phyloP scores from a whole-genome alignment of 345 rosid species.

The Orychophragmus violaceus region DNA sequence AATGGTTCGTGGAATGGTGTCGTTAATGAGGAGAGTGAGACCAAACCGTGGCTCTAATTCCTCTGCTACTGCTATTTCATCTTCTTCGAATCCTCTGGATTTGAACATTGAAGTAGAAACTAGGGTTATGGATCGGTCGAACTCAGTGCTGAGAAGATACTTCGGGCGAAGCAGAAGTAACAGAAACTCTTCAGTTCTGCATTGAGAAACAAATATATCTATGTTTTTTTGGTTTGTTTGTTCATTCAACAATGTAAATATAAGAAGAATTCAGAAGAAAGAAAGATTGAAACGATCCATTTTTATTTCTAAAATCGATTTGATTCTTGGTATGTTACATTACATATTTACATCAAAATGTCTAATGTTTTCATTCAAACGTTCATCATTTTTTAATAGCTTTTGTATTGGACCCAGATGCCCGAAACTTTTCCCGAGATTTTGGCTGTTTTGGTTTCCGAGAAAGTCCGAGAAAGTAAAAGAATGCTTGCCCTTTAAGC shows the following conservation, averaged over 20 bases:
- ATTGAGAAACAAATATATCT: neutral
- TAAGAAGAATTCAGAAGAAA: conserved; percentile 1
- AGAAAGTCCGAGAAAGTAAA: conserved; percentile 18
- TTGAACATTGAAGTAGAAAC: conserved; percentile 20
- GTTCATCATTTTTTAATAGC: neutral
- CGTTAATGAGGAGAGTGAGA: conserved; percentile 52
- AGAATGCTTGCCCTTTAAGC: neutral
- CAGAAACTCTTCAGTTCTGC: conserved; percentile 26
- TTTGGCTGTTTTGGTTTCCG: conserved; percentile 20
- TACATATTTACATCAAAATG: conserved; percentile 9
- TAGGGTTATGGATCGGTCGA: conserved; percentile 28
- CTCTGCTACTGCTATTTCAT: neutral
- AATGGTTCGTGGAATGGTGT: conserved; percentile 49
- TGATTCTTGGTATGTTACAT: neutral
- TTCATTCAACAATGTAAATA: conserved; percentile 29
- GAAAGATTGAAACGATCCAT: neutral
- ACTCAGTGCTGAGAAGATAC: conserved; percentile 29
- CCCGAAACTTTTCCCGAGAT: conserved; percentile 12
- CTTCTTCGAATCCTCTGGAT: conserved; percentile 17
- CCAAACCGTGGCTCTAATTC: conserved; percentile 13
- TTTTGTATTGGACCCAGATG: neutral
- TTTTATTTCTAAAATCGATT: neutral
- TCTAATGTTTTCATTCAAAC: neutral
- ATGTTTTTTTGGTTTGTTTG: conserved; percentile 12
- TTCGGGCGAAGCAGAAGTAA: conserved; percentile 28